These are phyloP conservation scores for Auriculariales sp. DNA, from an alignment of 768 basidiomycete genomes.

Conservation along the genomic window DNA sequence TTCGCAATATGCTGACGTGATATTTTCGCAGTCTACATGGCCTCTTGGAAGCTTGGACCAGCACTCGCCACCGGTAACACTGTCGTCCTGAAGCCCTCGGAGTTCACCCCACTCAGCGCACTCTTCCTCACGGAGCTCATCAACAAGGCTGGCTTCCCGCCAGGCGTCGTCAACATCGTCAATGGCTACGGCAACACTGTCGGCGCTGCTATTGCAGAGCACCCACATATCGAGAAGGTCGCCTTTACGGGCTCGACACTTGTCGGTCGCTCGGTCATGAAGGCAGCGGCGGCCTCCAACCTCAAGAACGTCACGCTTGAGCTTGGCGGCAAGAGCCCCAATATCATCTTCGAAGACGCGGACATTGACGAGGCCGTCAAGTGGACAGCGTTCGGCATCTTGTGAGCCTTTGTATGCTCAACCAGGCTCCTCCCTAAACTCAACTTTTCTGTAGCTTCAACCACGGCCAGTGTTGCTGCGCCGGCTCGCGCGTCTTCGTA, in stretches of 20 bases:
- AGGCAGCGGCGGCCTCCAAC: conserved; percentile 85
- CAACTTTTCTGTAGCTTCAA: neutral
- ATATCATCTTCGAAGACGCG: conserved; percentile 81
- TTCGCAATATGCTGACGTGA: neutral
- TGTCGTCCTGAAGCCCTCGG: conserved; percentile 90
- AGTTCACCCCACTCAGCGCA: conserved; percentile 72
- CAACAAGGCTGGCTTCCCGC: conserved; percentile 61
- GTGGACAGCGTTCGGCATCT: conserved; percentile 4
- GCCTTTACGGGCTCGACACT: conserved; percentile 89
- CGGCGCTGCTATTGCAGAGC: conserved; percentile 71
- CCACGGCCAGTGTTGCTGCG: conserved; percentile 80
- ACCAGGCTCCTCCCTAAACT: neutral
- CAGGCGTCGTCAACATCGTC: conserved; percentile 82
- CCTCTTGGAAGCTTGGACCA: conserved; percentile 80
- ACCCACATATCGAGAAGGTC: conserved; percentile 82
- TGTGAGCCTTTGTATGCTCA: conserved; percentile 16
- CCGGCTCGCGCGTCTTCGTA: conserved; percentile 80
- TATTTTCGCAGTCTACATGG: conserved; percentile 1
- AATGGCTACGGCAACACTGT: conserved; percentile 71
- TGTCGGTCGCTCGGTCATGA: conserved; percentile 82
- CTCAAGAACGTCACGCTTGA: conserved; percentile 88
- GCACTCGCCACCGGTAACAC: conserved; percentile 86
- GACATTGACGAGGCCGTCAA: conserved; percentile 67
- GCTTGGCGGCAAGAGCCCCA: conserved; percentile 85
- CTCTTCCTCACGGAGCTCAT: conserved; percentile 73